These are phyloP conservation scores for Nasturtium officinale DNA, from an alignment of 345 rosid species.

Conservation along the genomic window DNA sequence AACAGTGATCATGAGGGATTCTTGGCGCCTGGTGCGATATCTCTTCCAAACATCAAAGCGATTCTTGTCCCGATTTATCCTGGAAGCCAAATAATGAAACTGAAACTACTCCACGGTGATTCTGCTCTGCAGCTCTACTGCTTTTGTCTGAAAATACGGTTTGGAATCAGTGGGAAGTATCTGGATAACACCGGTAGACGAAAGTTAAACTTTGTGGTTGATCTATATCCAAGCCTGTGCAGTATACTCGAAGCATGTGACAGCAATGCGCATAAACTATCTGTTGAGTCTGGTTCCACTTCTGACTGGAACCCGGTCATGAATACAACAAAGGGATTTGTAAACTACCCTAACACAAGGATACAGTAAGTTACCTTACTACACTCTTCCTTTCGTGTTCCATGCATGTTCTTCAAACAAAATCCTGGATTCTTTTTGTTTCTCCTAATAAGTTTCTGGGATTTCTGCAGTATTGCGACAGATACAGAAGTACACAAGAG, in stretches of 20 bases:
- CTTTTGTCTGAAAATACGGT: slow-evolving; percentile 56
- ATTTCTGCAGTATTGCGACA: slow-evolving; percentile 63
- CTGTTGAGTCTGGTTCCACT: slow-evolving; percentile 54
- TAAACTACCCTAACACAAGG: slow-evolving; percentile 57
- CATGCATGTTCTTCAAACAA: not conserved
- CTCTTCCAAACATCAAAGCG: slow-evolving; percentile 54
- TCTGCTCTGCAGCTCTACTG: slow-evolving; percentile 61
- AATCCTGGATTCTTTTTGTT: slow-evolving; percentile 10
- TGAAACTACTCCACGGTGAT: slow-evolving; percentile 52
- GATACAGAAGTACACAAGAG: slow-evolving; percentile 61
- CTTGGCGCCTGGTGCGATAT: slow-evolving; percentile 57
- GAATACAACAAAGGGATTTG: slow-evolving; percentile 42
- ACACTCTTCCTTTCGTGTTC: not conserved
- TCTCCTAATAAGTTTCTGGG: slow-evolving; percentile 17
- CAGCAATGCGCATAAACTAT: slow-evolving; percentile 47
- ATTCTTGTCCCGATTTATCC: slow-evolving; percentile 51
- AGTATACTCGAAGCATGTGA: slow-evolving; percentile 69
- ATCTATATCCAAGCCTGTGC: slow-evolving; percentile 56
- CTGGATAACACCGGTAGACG: slow-evolving; percentile 60
- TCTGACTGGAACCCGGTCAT: slow-evolving; percentile 73
- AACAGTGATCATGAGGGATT: slow-evolving; percentile 51
- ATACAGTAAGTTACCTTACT: slow-evolving; percentile 62
- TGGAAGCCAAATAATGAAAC: slow-evolving; percentile 54
- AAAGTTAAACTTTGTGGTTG: slow-evolving; percentile 68
- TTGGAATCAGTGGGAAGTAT: slow-evolving; percentile 61